A percentile compares a stretch with the other conserved stretches of the same genome.
These are phyloP conservation scores for Neonectria sp. DNA, from an alignment of 2,329 filamentous ascomycete species.

Conservation along the genomic window DNA sequence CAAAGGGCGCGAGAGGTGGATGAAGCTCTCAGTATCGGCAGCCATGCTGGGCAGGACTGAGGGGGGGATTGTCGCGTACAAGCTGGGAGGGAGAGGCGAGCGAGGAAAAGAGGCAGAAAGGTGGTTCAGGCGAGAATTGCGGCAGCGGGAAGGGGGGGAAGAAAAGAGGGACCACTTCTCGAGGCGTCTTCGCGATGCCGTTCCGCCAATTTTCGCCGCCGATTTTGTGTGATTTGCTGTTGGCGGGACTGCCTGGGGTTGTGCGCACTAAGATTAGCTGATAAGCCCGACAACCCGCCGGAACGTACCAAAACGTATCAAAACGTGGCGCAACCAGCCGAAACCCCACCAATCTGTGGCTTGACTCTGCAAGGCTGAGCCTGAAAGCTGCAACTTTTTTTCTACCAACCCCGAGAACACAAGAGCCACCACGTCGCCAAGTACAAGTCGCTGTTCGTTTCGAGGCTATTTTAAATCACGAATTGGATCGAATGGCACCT, in stretches of 20 bases:
- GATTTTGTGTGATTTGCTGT: constrained; percentile 60
- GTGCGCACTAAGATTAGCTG: constrained; percentile 68
- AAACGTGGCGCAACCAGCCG: constrained; percentile 47
- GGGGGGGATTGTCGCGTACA: constrained; percentile 40
- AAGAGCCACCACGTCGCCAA: constrained; percentile 2
- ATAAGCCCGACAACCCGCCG: constrained; percentile 54
- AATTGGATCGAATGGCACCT: constrained; percentile 52
- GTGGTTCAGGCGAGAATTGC: constrained; percentile 35
- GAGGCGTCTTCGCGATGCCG: constrained; percentile 49
- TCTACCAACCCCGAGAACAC: constrained; percentile 12
- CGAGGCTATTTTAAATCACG: not conserved
- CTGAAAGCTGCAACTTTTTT: constrained; percentile 52
- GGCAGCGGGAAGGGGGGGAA: constrained; percentile 30
- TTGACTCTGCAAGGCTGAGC: constrained; percentile 55
- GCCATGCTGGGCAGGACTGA: constrained; percentile 78
- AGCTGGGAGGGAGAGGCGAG: constrained; percentile 23
- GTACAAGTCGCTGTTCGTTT: not conserved
- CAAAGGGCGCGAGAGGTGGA: constrained; percentile 94
- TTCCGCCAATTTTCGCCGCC: constrained; percentile 56
- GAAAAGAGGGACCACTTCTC: constrained; percentile 45
- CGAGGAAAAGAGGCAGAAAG: constrained; percentile 28
- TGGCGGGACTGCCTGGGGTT: constrained; percentile 62
- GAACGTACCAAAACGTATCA: constrained; percentile 37
- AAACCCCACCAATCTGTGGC: constrained; percentile 53
- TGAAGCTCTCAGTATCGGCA: constrained; percentile 84